These are phyloP conservation scores for Colletotrichum gigasporum DNA, from an alignment of 2,329 filamentous ascomycete species.

Conservation along the genomic window DNA sequence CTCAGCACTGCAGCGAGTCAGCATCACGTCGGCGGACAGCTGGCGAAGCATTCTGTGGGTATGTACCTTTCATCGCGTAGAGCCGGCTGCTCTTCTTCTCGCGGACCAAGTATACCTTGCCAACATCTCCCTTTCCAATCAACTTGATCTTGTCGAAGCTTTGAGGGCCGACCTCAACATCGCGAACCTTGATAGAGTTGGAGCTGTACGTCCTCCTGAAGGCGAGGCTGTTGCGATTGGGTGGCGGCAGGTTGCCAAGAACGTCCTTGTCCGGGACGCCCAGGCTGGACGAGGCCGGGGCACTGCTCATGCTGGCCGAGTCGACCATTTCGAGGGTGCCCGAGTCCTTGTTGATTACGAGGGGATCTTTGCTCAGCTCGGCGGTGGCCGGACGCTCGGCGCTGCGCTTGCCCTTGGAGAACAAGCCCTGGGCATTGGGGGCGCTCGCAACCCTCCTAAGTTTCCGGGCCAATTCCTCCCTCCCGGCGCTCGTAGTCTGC, in stretches of 20 bases:
- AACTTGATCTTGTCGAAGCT: slow-evolving; percentile 99
- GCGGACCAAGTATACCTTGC: slow-evolving; percentile 95
- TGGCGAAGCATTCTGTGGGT: neutral
- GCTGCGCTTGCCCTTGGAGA: slow-evolving; percentile 67
- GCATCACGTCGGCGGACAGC: slow-evolving; percentile 32
- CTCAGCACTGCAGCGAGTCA: slow-evolving; percentile 78
- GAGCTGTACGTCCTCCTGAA: slow-evolving; percentile 98
- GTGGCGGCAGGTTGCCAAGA: slow-evolving; percentile 70
- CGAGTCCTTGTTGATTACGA: slow-evolving; percentile 66
- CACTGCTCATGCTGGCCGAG: slow-evolving; percentile 47
- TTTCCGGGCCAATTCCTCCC: slow-evolving; percentile 94
- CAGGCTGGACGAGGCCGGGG: slow-evolving; percentile 36
- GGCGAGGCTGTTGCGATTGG: slow-evolving; percentile 74
- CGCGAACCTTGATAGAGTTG: slow-evolving; percentile 98
- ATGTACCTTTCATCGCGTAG: slow-evolving; percentile 97
- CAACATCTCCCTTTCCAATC: slow-evolving; percentile 98
- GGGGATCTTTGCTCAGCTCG: slow-evolving; percentile 85
- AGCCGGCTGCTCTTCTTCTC: slow-evolving; percentile 97
- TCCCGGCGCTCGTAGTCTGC: slow-evolving; percentile 79
- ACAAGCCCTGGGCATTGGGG: slow-evolving; percentile 94
- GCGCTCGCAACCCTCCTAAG: slow-evolving; percentile 94
- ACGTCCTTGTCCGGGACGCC: slow-evolving; percentile 57
- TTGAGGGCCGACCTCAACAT: slow-evolving; percentile 92
- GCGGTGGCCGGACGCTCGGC: slow-evolving; percentile 82
- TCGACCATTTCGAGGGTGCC: slow-evolving; percentile 58